phyloP scores from a whole-genome alignment of 164 flowering plant genomes.

The Nymphaea thermarum region DNA sequence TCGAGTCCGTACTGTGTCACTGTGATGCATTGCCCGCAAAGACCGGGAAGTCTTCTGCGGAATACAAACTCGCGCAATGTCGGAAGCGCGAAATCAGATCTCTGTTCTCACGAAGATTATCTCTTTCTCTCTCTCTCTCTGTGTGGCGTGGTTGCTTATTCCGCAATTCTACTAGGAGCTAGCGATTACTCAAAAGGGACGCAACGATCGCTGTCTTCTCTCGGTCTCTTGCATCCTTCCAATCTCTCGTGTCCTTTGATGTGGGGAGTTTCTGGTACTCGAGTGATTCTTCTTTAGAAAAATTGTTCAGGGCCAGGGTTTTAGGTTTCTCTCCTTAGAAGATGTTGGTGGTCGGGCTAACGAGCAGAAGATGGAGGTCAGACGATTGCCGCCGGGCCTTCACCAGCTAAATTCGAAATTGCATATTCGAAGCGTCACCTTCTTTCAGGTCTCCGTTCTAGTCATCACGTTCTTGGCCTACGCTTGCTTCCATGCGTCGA shows the following conservation, averaged over 20 bases:
- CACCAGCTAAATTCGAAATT: background rate
- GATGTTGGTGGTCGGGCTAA: background rate
- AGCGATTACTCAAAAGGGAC: background rate
- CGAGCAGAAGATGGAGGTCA: background rate
- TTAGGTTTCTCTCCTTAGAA: background rate
- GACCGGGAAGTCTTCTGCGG: too few species aligned
- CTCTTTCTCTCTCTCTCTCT: too few species aligned
- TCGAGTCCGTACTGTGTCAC: too few species aligned
- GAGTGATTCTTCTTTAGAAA: background rate
- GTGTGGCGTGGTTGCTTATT: background rate
- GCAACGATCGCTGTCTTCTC: background rate
- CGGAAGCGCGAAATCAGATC: background rate
- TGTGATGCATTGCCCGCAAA: too few species aligned
- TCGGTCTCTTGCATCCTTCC: background rate
- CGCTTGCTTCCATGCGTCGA: constrained; percentile 89
- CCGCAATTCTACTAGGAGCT: background rate
- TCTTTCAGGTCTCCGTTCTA: constrained; percentile 47
- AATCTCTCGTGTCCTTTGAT: background rate
- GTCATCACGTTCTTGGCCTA: constrained; percentile 75
- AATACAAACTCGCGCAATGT: background rate
- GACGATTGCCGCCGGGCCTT: background rate
- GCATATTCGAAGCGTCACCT: constrained; percentile 24
- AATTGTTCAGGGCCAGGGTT: background rate
- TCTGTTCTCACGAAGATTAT: background rate
- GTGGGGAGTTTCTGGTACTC: background rate